Evolutionary conservation across 2,329 filamentous ascomycete species (phyloP).

Genomic region (Sporothrix variecibatus): DNA sequence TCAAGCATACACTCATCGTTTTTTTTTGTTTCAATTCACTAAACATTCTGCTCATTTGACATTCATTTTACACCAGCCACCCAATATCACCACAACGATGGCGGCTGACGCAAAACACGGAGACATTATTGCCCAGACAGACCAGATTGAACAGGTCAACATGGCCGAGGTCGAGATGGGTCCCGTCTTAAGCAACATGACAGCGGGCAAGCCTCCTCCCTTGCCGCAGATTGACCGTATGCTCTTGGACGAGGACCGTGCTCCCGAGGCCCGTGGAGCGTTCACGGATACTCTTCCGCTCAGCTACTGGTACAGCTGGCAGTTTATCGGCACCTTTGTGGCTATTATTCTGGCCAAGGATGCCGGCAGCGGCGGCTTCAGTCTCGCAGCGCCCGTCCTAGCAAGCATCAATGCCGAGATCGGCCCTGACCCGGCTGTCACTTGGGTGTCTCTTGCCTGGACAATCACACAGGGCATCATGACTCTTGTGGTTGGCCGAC

Average conservation of each 20-base stretch:
- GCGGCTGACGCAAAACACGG: no score
- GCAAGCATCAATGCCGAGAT: conserved; percentile 3
- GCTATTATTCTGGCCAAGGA: background rate
- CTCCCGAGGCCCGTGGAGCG: background rate
- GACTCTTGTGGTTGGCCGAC: conserved; percentile 5
- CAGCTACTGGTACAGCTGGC: background rate
- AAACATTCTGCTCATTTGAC: no score
- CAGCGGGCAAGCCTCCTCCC: background rate
- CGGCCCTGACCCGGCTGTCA: background rate
- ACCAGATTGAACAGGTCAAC: background rate
- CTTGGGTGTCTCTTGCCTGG: background rate
- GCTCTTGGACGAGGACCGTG: background rate
- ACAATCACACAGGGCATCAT: background rate
- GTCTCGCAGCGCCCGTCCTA: background rate
- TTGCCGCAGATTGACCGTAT: background rate
- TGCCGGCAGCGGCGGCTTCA: conserved; percentile 8
- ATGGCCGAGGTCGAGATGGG: background rate
- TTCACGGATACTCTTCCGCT: background rate
- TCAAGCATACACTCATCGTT: no score
- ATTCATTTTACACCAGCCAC: no score
- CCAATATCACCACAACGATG: no score
- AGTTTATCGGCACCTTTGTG: conserved; percentile 3
- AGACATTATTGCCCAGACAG: no score
- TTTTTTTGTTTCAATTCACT: no score
- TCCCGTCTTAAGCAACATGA: no score